phyloP scores from a whole-genome alignment of 805 yeast species.

The Candida incommunis region DNA sequence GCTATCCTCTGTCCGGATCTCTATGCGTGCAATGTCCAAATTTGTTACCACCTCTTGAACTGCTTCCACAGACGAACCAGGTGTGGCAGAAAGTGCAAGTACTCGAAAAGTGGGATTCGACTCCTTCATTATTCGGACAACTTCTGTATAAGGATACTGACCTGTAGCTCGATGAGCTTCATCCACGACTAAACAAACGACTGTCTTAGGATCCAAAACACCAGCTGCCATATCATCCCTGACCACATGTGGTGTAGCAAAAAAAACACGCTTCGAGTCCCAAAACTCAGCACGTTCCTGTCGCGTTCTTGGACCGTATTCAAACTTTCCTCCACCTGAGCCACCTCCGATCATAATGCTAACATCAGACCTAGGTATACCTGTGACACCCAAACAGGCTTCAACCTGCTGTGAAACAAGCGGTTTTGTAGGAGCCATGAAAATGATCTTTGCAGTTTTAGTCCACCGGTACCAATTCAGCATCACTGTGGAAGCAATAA shows the following conservation, averaged over 20 bases:
- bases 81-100: constrained; percentile 90
- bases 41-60: constrained; percentile 76
- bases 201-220: constrained; percentile 54
- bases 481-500: constrained; percentile 90
- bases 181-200: constrained; percentile 72
- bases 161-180: constrained; percentile 95
- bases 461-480: constrained; percentile 84
- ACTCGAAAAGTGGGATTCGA: constrained; percentile 57
- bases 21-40: constrained; percentile 59
- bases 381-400: constrained; percentile 80
- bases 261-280: constrained; percentile 64
- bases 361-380: constrained; percentile 61
- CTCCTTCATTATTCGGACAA: constrained; percentile 51
- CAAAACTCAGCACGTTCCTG: constrained; percentile 63
- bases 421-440: constrained; percentile 96
- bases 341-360: constrained; percentile 45
- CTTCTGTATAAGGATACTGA: constrained; percentile 75
- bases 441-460: constrained; percentile 59
- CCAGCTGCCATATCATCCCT: constrained; percentile 79
- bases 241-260: constrained; percentile 92
- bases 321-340: constrained; percentile 20
- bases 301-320: constrained; percentile 2
- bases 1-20: constrained; percentile 74
- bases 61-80: constrained; percentile 75
- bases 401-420: constrained; percentile 91